phyloP scores from a whole-genome alignment of 208 protist genomes.

The Porcisia hertigi region DNA sequence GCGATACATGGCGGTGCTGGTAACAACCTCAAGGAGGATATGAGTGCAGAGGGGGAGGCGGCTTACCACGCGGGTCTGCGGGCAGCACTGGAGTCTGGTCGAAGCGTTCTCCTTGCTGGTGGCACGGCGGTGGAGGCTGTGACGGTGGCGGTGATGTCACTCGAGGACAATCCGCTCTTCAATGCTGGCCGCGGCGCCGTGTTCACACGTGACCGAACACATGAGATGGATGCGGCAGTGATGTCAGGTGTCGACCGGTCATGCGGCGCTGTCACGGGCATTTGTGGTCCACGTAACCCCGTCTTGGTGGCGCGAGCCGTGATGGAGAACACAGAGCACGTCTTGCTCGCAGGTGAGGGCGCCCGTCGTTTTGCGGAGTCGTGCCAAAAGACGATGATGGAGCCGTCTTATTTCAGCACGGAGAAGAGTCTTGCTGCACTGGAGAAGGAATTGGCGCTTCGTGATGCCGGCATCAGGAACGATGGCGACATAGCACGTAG shows the following conservation, averaged over 20 bases:
- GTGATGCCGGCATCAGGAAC: conserved; percentile 8
- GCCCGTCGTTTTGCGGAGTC: conserved; percentile 25
- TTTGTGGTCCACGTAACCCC: conserved; percentile 35
- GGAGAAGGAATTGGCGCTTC: conserved; percentile 24
- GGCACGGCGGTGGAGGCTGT: conserved; percentile 32
- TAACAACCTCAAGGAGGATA: conserved; percentile 20
- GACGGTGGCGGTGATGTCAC: conserved; percentile 23
- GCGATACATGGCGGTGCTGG: conserved; percentile 29
- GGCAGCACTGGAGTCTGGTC: conserved; percentile 24
- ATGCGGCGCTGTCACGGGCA: conserved; percentile 27
- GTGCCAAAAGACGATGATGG: conserved; percentile 15
- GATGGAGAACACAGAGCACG: conserved; percentile 34
- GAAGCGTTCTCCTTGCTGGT: conserved; percentile 14
- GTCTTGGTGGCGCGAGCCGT: conserved; percentile 28
- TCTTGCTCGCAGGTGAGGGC: conserved; percentile 28
- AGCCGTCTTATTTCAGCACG: conserved; percentile 27
- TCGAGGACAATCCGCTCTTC: conserved; percentile 38
- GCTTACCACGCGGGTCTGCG: conserved; percentile 20
- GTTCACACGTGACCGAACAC: conserved; percentile 32
- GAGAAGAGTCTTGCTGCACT: conserved; percentile 28
- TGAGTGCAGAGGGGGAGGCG: conserved; percentile 24
- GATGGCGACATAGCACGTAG: conserved; percentile 19
- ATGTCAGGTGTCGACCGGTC: conserved; percentile 32
- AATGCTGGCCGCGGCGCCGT: conserved; percentile 32
- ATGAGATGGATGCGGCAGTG: conserved; percentile 35